These are phyloP conservation scores for Lactarius hatsudake DNA, from an alignment of 768 basidiomycete genomes.

Conservation along the genomic window DNA sequence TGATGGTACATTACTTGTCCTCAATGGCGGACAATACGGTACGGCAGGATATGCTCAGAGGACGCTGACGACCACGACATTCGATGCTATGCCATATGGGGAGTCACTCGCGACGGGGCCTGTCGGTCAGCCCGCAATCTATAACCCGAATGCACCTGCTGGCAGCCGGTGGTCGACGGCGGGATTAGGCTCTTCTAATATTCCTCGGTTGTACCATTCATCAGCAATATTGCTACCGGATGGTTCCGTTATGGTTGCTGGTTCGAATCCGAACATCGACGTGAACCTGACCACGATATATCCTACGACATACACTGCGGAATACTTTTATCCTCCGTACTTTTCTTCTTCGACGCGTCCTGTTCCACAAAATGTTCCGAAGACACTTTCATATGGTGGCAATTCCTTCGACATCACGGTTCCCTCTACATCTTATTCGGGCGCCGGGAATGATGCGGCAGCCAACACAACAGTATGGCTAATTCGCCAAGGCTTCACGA, in stretches of 20 bases:
- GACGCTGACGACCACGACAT: constrained; percentile 36
- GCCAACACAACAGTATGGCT: constrained; percentile 74
- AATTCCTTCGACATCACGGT: constrained; percentile 72
- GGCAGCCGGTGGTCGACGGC: constrained; percentile 75
- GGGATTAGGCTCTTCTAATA: constrained; percentile 56
- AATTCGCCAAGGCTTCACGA: constrained; percentile 81
- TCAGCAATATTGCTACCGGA: constrained; percentile 86
- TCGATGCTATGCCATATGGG: constrained; percentile 60
- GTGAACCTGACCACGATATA: constrained; percentile 59
- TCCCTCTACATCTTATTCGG: constrained; percentile 61
- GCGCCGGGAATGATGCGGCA: constrained; percentile 65
- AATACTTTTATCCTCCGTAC: constrained; percentile 91
- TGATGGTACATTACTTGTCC: constrained; percentile 69
- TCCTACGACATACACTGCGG: constrained; percentile 78
- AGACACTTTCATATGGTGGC: constrained; percentile 83
- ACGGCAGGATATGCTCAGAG: constrained; percentile 80
- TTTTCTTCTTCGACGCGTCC: constrained; percentile 72
- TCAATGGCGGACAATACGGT: constrained; percentile 83
- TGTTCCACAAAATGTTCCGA: constrained; percentile 62
- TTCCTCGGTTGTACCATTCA: constrained; percentile 90
- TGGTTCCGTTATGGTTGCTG: constrained; percentile 82
- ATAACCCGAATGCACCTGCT: constrained; percentile 67
- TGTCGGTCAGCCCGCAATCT: constrained; percentile 74
- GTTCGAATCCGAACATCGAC: constrained; percentile 92
- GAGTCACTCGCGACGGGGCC: constrained; percentile 80